phyloP scores from a whole-genome alignment of 441 rosid species.

The Pelargonium citronellum region DNA sequence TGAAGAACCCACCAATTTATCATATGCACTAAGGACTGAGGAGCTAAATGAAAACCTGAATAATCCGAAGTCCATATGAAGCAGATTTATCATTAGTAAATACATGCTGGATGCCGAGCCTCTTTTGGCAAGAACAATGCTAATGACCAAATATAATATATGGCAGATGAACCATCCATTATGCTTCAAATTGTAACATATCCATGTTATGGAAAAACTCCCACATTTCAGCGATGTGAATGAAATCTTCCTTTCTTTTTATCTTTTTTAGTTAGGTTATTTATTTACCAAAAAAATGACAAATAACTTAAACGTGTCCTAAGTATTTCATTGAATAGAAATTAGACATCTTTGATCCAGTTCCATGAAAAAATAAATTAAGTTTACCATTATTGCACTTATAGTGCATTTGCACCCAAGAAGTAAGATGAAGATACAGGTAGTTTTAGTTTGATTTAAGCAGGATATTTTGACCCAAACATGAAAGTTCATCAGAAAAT shows the following conservation, averaged over 20 bases:
- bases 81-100: too few relatives aligned
- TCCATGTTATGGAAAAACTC: too few relatives aligned
- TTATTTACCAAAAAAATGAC: too few relatives aligned
- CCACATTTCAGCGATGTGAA: neutral
- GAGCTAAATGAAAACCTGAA: neutral
- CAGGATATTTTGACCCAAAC: too few relatives aligned
- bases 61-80: too few relatives aligned
- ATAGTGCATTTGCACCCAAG: neutral
- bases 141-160: too few relatives aligned
- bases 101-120: too few relatives aligned
- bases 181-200: too few relatives aligned
- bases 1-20: neutral
- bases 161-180: neutral
- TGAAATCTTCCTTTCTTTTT: too few relatives aligned
- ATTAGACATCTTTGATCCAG: conserved; percentile 1
- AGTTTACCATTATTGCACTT: conserved; percentile 1
- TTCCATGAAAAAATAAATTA: neutral
- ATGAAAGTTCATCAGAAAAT: neutral
- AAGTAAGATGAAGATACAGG: neutral
- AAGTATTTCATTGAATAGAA: neutral
- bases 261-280: too few relatives aligned
- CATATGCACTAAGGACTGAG: neutral
- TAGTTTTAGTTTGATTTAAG: neutral
- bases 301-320: too few relatives aligned
- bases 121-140: too few relatives aligned